phyloP scores from a whole-genome alignment of 78 protist genomes.

The Cavenderia fasciculata region DNA sequence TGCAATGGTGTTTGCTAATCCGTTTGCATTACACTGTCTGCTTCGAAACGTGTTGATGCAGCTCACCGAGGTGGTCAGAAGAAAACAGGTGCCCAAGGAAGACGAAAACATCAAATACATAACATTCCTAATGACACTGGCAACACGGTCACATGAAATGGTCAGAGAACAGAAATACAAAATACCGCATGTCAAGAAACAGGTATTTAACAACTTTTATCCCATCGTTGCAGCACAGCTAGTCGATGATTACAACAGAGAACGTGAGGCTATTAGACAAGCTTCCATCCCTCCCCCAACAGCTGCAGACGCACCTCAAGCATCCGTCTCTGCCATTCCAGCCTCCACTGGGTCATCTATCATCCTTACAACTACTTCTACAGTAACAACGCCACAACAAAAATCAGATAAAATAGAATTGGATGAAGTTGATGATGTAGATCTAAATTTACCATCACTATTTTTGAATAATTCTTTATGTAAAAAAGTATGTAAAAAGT shows the following conservation, averaged over 20 bases:
- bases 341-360: neutral
- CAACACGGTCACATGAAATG: neutral
- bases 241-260: constrained; percentile 14
- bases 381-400: neutral
- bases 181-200: constrained; percentile 40
- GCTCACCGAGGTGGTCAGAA: constrained; percentile 34
- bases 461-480: constrained; percentile 21
- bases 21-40: constrained; percentile 30
- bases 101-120: constrained; percentile 55
- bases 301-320: neutral
- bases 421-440: constrained; percentile 14
- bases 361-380: neutral
- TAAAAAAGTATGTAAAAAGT: constrained; percentile 3
- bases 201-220: constrained; percentile 39
- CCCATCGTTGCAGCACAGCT: constrained; percentile 54
- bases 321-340: neutral
- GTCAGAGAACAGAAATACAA: neutral
- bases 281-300: neutral
- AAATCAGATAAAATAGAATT: neutral
- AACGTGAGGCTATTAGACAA: neutral
- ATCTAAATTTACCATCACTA: neutral
- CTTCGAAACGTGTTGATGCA: constrained; percentile 26
- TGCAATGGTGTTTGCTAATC: constrained; percentile 72
- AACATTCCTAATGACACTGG: constrained; percentile 27
- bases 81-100: constrained; percentile 70